Evolutionary conservation across 768 basidiomycete species (phyloP).

Genomic region (Fomitopsis serialis): DNA sequence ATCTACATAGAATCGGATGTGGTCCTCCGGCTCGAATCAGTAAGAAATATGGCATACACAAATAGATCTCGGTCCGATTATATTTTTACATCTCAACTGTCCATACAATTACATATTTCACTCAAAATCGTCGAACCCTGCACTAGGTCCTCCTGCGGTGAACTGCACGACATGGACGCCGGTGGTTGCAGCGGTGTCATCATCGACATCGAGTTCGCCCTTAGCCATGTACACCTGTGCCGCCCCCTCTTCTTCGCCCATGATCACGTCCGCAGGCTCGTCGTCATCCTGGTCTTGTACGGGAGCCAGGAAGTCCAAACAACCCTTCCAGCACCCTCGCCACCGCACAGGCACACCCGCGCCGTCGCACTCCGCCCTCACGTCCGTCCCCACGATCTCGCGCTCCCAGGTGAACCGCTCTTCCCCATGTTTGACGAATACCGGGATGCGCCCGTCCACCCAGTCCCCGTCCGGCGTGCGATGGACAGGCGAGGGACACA

Average conservation of each 20-base stretch:
- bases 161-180: constrained; percentile 6
- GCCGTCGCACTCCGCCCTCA: constrained; percentile 33
- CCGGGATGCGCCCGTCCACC: constrained; percentile 14
- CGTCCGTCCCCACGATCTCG: constrained; percentile 42
- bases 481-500: constrained; percentile 40
- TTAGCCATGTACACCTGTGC: no score
- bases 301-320: constrained; percentile 48
- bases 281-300: background rate
- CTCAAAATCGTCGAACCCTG: constrained; percentile 14
- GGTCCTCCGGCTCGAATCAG: no score
- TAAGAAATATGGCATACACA: no score
- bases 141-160: constrained; percentile 3
- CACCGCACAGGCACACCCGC: constrained; percentile 52
- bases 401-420: constrained; percentile 65
- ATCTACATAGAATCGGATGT: no score
- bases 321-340: constrained; percentile 62
- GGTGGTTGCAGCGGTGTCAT: background rate
- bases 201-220: background rate
- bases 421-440: constrained; percentile 55
- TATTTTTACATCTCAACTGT: no score
- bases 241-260: background rate
- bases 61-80: no score
- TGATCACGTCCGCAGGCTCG: background rate
- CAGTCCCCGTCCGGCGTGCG: background rate
- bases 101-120: no score